Conservation (phyloP, 2,329 filamentous ascomycete genomes). For the Paramyrothecium sp. region DNA sequence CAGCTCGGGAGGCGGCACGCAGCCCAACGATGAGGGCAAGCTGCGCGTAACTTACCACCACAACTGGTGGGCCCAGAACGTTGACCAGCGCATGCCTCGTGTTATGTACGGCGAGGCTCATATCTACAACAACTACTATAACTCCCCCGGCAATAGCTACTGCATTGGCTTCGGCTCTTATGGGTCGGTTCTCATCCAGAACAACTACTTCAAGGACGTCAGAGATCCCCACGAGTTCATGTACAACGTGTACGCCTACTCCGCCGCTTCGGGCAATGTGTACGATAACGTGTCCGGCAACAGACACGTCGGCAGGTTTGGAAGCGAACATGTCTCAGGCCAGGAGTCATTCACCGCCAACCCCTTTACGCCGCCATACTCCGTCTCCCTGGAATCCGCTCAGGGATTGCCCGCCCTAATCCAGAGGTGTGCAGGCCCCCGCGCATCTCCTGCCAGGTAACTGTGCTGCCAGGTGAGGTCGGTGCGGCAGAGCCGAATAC, state of each 20-base stretch:
- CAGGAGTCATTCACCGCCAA: neutral
- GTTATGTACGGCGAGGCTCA: neutral
- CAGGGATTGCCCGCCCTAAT: neutral
- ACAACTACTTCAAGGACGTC: neutral
- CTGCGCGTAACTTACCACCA: neutral
- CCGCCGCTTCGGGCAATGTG: neutral
- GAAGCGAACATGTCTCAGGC: neutral
- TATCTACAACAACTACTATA: neutral
- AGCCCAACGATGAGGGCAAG: neutral
- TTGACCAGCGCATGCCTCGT: neutral
- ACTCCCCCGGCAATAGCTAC: neutral
- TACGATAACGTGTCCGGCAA: neutral
- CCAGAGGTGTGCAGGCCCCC: neutral
- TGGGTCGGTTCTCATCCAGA: neutral
- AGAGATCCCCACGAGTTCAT: neutral
- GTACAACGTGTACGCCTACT: neutral
- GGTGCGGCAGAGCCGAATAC: neutral
- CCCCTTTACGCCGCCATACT: neutral
- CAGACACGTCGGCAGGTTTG: neutral
- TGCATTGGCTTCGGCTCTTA: neutral
- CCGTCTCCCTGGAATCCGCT: neutral
- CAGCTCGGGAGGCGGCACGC: neutral
- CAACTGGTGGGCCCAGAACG: neutral
- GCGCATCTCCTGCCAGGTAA: neutral
- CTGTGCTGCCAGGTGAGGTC: neutral